Evolutionary conservation across 495 filamentous ascomycete species (phyloP).

Genomic region (Bryoglossum gracile): DNA sequence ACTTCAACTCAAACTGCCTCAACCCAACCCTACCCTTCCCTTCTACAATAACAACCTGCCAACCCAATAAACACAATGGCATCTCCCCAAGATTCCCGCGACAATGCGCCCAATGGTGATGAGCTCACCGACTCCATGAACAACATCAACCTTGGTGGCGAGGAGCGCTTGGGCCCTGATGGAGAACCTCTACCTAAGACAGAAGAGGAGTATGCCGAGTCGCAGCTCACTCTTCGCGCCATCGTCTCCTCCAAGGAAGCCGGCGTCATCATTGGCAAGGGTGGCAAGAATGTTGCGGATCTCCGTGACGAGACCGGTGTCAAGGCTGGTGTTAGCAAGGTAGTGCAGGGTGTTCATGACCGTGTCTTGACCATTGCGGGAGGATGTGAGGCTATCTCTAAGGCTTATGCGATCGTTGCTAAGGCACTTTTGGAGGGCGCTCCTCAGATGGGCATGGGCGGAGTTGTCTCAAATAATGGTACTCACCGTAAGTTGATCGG

Average conservation of each 20-base stretch:
- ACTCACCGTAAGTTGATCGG: conserved; percentile 82
- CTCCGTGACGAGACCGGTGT: conserved; percentile 95
- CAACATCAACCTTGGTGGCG: conserved; percentile 39
- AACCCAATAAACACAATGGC: conserved; percentile 32
- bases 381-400: conserved; percentile 72
- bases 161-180: conserved; percentile 54
- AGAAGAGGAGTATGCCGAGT: conserved; percentile 90
- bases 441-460: conserved; percentile 90
- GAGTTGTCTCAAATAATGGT: conserved; percentile 71
- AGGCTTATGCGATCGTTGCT: conserved; percentile 89
- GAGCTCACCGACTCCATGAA: conserved; percentile 36
- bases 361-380: conserved; percentile 94
- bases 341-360: conserved; percentile 94
- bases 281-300: conserved; percentile 96
- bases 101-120: conserved; percentile 40
- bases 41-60: background rate
- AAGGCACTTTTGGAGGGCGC: conserved; percentile 87
- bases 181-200: conserved; percentile 70
- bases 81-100: conserved; percentile 40
- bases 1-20: background rate
- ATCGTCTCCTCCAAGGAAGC: conserved; percentile 98
- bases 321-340: conserved; percentile 96
- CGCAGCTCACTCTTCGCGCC: conserved; percentile 86
- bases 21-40: background rate
- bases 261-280: conserved; percentile 97